A percentile compares a stretch with the other conserved stretches of the same genome.
Conservation (phyloP, 352 stramenopile genomes). For the Phytophthora meadii region DNA sequence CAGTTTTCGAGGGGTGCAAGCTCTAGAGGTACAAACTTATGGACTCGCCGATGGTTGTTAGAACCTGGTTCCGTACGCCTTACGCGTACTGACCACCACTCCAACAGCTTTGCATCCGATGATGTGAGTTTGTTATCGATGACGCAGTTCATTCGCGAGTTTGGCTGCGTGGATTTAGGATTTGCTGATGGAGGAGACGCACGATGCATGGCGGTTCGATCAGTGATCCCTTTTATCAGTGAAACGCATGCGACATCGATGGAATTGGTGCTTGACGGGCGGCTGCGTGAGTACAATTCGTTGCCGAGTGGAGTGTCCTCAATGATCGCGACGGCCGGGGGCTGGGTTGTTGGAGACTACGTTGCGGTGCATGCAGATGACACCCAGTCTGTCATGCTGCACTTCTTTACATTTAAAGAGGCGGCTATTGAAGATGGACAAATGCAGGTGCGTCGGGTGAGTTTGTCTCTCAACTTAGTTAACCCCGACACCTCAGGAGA, state of each 20-base stretch:
- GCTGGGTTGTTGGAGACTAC: conserved; percentile 21
- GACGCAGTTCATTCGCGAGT: conserved; percentile 6
- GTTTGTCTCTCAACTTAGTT: not conserved
- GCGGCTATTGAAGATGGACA: not conserved
- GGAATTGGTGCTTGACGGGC: conserved; percentile 33
- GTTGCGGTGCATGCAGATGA: conserved; percentile 1
- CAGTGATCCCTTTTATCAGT: no score
- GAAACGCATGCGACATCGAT: conserved; percentile 1
- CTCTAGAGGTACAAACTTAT: not conserved
- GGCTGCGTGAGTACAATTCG: conserved; percentile 22
- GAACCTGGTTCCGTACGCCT: conserved; percentile 21
- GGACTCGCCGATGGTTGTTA: conserved; percentile 27
- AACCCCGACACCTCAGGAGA: not conserved
- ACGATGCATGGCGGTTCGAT: no score
- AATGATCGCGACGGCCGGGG: conserved; percentile 1
- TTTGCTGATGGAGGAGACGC: no score
- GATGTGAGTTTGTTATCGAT: not conserved
- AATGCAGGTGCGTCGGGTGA: not conserved
- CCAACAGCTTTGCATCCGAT: no score
- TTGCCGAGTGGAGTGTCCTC: conserved; percentile 30
- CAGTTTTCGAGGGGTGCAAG: no score
- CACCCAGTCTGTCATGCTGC: not conserved
- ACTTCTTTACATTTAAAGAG: conserved; percentile 9
- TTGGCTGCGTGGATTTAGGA: conserved; percentile 16
- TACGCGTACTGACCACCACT: no score